Base-by-base conservation (phyloP, 176 grass and related monocot species). In the Aegilops umbellulata region DNA sequence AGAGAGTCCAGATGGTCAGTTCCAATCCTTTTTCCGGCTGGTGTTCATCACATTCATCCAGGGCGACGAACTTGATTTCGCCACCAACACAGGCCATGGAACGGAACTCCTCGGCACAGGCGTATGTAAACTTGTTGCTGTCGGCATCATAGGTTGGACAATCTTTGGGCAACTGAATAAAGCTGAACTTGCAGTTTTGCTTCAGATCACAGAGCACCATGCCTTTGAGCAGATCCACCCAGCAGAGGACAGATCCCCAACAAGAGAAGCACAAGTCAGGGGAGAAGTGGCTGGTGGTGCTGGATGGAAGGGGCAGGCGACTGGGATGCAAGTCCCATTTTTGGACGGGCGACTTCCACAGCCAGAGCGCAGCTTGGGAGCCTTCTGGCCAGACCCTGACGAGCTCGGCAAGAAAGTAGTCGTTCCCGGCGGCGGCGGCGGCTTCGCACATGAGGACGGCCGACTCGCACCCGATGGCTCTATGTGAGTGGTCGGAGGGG, bases 371-470 rank as follows among this genome's bases (percentile, higher is more conserved):
- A 16, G 66, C 80, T 24, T 71, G 14, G 24, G 0, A 20, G 69
- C 12, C 19, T 1, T 1, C 13, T 12, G 61, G 24, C 24, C 11
- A 27, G 61, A 26, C 6, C 24, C 6, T 6, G 38, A 41, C 35
- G 69, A 74, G 65, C 36, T 74, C 69, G 69, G 69, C 82, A 3
- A 74, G 69, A 69, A 84, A 14, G 10, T 83, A 76, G 7, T 46
- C 24, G 41, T 41, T 29, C 22, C 67, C 67, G 36, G 36, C n/a
- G n/a, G n/a, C n/a, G n/a, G n/a, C n/a, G n/a, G n/a, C 36, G 36
- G 36, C 36, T 39, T 39, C 8, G 36, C 36, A 9, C 36, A 39
- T 9, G 36, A 66, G 72, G 6, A 51, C 72, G 20, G 60, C 27
- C 2, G 72, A 61, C 24, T 6, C 4, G 4, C 0, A 7, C 8